Evolutionary conservation across 345 rosid genomes (phyloP).

Genomic region (Mallotus nudiflorus): DNA sequence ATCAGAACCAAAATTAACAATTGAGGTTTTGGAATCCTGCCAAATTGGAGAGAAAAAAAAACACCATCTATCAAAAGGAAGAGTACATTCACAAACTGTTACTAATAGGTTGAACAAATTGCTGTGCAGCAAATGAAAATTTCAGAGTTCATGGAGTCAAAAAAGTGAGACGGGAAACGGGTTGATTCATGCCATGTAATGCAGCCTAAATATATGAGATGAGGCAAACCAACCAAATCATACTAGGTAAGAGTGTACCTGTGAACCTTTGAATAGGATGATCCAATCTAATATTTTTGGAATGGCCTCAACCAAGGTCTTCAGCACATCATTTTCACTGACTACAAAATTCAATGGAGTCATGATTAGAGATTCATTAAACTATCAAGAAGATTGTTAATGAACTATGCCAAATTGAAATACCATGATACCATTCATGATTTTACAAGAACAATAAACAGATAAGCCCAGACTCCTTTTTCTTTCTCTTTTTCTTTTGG

Average conservation of each 20-base stretch:
- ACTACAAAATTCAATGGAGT: slow-evolving; percentile 48
- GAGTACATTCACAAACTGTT: neutral
- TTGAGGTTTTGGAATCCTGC: slow-evolving; percentile 54
- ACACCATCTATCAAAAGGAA: too few species aligned
- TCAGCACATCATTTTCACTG: slow-evolving; percentile 65
- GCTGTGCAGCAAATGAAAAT: neutral
- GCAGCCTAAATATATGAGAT: neutral
- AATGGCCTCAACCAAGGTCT: slow-evolving; percentile 62
- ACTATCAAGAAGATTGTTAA: neutral
- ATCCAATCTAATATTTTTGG: slow-evolving; percentile 83
- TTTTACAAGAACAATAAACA: slow-evolving; percentile 12
- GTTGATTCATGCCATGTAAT: neutral
- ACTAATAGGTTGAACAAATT: neutral
- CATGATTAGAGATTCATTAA: slow-evolving; percentile 10
- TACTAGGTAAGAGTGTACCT: slow-evolving; percentile 47
- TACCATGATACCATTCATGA: slow-evolving; percentile 2
- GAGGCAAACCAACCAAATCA: neutral
- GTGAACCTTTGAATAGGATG: slow-evolving; percentile 50
- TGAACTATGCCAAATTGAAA: neutral
- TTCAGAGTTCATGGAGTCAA: neutral
- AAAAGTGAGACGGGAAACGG: neutral
- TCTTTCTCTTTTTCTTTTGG: neutral
- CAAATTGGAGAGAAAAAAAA: too few species aligned
- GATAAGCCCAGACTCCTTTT: slow-evolving; percentile 3
- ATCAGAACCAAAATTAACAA: slow-evolving; percentile 77